phyloP scores from a whole-genome alignment of 371 early-diverging fungal genomes.

The Coemansia sp. region DNA sequence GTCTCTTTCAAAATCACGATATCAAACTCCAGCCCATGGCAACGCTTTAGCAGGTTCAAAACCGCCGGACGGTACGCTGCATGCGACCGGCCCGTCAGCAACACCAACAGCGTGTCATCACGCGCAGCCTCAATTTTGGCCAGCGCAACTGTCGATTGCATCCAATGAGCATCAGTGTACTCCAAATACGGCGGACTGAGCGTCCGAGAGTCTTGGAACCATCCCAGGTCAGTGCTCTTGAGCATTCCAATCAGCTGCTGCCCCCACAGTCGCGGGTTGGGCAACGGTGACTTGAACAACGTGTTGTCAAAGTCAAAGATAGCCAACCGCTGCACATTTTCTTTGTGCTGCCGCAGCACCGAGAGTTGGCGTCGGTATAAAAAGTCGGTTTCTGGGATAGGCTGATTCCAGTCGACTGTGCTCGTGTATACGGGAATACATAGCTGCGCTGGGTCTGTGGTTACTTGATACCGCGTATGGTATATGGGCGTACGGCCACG shows the following conservation, averaged over 20 bases:
- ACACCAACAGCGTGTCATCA: slow-evolving; percentile 54
- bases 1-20: slow-evolving; percentile 55
- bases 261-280: slow-evolving; percentile 78
- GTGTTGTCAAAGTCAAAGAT: slow-evolving; percentile 91
- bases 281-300: slow-evolving; percentile 77
- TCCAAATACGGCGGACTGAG: slow-evolving; percentile 58
- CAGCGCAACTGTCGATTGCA: slow-evolving; percentile 17
- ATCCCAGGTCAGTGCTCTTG: slow-evolving; percentile 64
- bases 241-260: slow-evolving; percentile 54
- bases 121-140: slow-evolving; percentile 45
- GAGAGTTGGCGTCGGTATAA: slow-evolving; percentile 38
- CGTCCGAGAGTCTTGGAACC: slow-evolving; percentile 74
- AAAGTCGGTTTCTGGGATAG: slow-evolving; percentile 33
- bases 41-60: slow-evolving; percentile 44
- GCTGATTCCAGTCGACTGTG: slow-evolving; percentile 31
- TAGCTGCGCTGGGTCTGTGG: neutral
- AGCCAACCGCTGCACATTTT: slow-evolving; percentile 42
- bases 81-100: slow-evolving; percentile 61
- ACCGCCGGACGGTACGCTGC: slow-evolving; percentile 55
- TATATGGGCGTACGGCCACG: neutral
- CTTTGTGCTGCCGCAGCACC: slow-evolving; percentile 25
- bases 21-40: slow-evolving; percentile 56
- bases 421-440: slow-evolving; percentile 29
- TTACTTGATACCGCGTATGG: neutral
- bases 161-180: slow-evolving; percentile 35